Evolutionary conservation across 2,329 filamentous ascomycete genomes (phyloP).

Genomic region (Raffaelea ambrosiae): DNA sequence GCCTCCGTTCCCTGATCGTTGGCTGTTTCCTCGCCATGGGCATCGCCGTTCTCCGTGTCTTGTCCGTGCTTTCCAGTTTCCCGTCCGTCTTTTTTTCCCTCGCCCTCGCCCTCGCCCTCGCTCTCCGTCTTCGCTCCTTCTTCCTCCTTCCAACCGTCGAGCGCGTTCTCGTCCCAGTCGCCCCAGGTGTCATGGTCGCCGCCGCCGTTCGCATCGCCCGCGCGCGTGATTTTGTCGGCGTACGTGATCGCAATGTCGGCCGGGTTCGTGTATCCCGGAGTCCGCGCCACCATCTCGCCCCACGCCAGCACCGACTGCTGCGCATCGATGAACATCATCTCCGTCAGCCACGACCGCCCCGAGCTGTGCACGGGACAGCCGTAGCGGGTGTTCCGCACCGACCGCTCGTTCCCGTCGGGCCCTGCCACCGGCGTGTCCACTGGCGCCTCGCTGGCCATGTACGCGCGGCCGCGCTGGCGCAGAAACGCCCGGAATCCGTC

Average conservation of each 20-base stretch:
- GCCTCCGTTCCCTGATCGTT: too few species aligned
- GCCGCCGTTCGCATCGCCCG: slow-evolving; percentile 1
- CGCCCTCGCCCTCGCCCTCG: too few species aligned
- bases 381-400: slow-evolving; percentile 29
- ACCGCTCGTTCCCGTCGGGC: slow-evolving; percentile 36
- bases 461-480: slow-evolving; percentile 50
- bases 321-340: slow-evolving; percentile 51
- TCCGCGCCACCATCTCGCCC: slow-evolving; percentile 16
- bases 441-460: slow-evolving; percentile 44
- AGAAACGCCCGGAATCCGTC: slow-evolving; percentile 12
- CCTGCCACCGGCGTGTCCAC: slow-evolving; percentile 45
- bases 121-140: background rate
- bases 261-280: slow-evolving; percentile 17
- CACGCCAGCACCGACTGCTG: slow-evolving; percentile 18
- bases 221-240: slow-evolving; percentile 12
- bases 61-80: too few species aligned
- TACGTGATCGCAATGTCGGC: slow-evolving; percentile 13
- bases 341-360: slow-evolving; percentile 48
- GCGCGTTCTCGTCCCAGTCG: background rate
- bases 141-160: background rate
- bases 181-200: slow-evolving; percentile 5
- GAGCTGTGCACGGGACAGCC: slow-evolving; percentile 66
- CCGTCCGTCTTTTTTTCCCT: too few species aligned
- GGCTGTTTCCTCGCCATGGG: too few species aligned
- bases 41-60: too few species aligned